Conservation (phyloP, 495 filamentous ascomycete genomes). For the Niebla homalea region DNA sequence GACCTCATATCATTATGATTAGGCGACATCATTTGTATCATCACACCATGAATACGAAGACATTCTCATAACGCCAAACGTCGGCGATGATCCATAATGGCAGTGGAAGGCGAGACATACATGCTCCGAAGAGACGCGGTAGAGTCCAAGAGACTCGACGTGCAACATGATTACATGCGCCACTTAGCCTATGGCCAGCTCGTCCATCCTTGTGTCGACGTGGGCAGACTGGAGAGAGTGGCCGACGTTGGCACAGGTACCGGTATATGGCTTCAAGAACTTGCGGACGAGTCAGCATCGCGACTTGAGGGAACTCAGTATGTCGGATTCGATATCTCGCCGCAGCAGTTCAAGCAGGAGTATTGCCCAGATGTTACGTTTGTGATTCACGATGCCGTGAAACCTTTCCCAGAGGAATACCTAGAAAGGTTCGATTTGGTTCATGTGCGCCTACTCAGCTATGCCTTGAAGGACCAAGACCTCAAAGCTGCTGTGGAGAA, state of each 20-base stretch:
- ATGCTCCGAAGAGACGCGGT: constrained; percentile 17
- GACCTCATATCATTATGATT: too few relatives aligned
- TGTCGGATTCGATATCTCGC: constrained; percentile 29
- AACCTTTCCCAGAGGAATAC: constrained; percentile 18
- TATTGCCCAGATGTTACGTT: constrained; percentile 9
- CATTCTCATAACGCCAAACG: too few relatives aligned
- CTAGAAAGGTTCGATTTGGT: constrained; percentile 15
- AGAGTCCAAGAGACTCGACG: constrained; percentile 18
- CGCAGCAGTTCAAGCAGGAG: constrained; percentile 18
- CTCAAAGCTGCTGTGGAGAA: constrained; percentile 11
- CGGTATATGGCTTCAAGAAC: constrained; percentile 21
- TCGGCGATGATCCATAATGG: too few relatives aligned
- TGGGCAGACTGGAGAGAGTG: constrained; percentile 13
- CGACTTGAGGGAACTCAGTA: constrained; percentile 11
- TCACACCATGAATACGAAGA: too few relatives aligned
- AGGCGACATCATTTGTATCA: too few relatives aligned
- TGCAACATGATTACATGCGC: constrained; percentile 19
- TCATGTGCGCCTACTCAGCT: constrained; percentile 13
- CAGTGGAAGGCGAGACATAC: too few relatives aligned
- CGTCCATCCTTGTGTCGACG: constrained; percentile 23
- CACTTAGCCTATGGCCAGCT: constrained; percentile 14
- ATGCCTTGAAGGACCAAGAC: constrained; percentile 8
- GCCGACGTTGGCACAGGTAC: constrained; percentile 30
- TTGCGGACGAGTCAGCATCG: constrained; percentile 10
- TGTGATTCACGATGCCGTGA: constrained; percentile 21